Base-by-base conservation (phyloP, 805 yeast genomes). In the Suhomyces sp. region DNA sequence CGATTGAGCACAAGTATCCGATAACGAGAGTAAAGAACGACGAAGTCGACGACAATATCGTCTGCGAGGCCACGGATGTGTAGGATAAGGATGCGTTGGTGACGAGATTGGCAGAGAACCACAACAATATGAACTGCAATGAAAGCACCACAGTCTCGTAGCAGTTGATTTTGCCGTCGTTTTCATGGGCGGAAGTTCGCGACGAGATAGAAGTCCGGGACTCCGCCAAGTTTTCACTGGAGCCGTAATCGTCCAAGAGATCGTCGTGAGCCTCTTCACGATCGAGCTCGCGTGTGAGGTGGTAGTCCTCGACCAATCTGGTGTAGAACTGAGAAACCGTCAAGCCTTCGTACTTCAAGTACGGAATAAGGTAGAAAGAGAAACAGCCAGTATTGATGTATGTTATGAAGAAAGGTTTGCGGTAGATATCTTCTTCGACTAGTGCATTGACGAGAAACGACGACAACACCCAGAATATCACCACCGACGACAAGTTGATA, bases 51-150 rank as follows among this genome's bases (percentile, higher is more conserved):
- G 97, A 88, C 40, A 94, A 71, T 23, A 94, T 93, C 2, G 98
- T 94, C 63, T 96, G 97, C 12, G 94, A 87, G 2, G 96, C 96
- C 19, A 94, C 99, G 10, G 92, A 85, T 0, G 99, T 94, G 68
- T 87, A 94, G 23, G 87, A 80, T 49, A 94, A 75, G 19, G 96
- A 85, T 0, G 96, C 90, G 69, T 94, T 94, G 31, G 94, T 90
- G 52, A 89, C 86, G 57, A 92, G 77, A 68, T 94, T 94, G 2
- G 98, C 96, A 15, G 85, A 55, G 65, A 90, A 94, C 99, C 99
- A 94, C 44, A 94, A 73, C 3, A 88, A 70, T 57, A 96, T 87
- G 67, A 94, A 94, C 71, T 90, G 89, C 12, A 86, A 78, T 56
- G 97, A 85, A 44, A 94, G 70, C 52, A 72, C 72, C 10, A 90